A percentile compares a stretch with the other conserved stretches of the same genome.
Evolutionary conservation across 179 eudicot genomes (phyloP).

Genomic region (Spinacia oleracea): DNA sequence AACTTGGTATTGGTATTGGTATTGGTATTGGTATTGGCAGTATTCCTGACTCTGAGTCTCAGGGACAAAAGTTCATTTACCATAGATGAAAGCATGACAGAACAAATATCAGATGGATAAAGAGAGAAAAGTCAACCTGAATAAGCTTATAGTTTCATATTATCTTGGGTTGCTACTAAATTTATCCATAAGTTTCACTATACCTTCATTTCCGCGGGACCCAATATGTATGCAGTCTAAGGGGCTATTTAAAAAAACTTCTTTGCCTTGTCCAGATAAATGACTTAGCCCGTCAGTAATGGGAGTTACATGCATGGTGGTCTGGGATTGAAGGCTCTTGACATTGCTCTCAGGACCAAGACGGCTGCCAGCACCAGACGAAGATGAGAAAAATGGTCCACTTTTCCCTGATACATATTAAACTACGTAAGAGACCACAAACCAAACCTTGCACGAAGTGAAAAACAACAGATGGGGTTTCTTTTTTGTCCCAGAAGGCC

Average conservation of each 20-base stretch:
- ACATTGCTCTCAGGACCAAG: constrained; percentile 37
- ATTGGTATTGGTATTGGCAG: background rate
- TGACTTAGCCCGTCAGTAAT: constrained; percentile 35
- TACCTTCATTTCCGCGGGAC: constrained; percentile 79
- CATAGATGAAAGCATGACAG: background rate
- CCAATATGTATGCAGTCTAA: constrained; percentile 61
- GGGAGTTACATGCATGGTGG: constrained; percentile 30
- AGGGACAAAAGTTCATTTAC: background rate
- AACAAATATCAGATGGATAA: background rate
- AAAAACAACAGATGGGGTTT: constrained; percentile 8
- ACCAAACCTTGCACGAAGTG: constrained; percentile 13
- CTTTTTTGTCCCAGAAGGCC: constrained; percentile 8
- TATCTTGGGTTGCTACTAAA: background rate
- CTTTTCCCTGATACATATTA: constrained; percentile 53
- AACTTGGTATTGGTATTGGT: background rate
- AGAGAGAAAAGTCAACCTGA: background rate
- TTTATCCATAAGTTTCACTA: background rate
- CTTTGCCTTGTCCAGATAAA: constrained; percentile 41
- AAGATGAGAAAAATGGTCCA: constrained; percentile 37
- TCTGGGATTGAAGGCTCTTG: constrained; percentile 42
- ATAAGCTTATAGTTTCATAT: background rate
- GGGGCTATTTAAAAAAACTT: constrained; percentile 28
- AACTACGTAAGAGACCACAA: constrained; percentile 23
- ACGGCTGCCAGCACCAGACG: constrained; percentile 43
- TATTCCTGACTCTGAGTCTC: background rate